Conservation (phyloP, 371 early-diverging fungal genomes). For the Haplosporangium sp. region DNA sequence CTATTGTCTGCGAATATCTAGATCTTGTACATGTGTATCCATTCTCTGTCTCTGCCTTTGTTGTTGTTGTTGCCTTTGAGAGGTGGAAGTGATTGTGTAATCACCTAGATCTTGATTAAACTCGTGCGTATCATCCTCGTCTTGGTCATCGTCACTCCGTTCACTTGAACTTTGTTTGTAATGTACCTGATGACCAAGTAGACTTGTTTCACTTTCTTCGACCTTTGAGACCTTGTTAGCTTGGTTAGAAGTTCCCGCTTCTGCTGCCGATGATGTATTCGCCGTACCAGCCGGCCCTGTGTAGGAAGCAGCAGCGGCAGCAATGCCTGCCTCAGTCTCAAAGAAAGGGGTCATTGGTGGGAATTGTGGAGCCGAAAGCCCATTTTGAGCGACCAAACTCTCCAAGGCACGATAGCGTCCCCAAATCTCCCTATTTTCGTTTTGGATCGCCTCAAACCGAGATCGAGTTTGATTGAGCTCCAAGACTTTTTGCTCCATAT, state of each 20-base stretch:
- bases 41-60: constrained; percentile 3
- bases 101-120: constrained; percentile 1
- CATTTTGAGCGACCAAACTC: constrained; percentile 15
- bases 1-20: constrained; percentile 12
- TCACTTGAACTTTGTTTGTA: not conserved
- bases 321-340: constrained; percentile 27
- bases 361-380: constrained; percentile 20
- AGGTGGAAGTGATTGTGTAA: not conserved
- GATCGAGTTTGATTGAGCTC: constrained; percentile 40
- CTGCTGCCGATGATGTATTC: not conserved
- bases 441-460: constrained; percentile 16
- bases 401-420: constrained; percentile 24
- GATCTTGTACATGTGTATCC: constrained; percentile 11
- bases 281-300: not conserved
- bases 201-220: constrained; percentile 11
- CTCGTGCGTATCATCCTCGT: constrained; percentile 10
- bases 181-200: constrained; percentile 1
- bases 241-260: not conserved
- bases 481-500: constrained; percentile 66
- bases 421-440: constrained; percentile 47
- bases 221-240: constrained; percentile 18
- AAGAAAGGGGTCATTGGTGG: constrained; percentile 25
- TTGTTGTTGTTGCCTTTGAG: constrained; percentile 4
- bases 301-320: constrained; percentile 1
- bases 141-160: constrained; percentile 5